These are phyloP conservation scores for Bocquillonia castaneifolia DNA, from an alignment of 441 rosid species.

Conservation along the genomic window DNA sequence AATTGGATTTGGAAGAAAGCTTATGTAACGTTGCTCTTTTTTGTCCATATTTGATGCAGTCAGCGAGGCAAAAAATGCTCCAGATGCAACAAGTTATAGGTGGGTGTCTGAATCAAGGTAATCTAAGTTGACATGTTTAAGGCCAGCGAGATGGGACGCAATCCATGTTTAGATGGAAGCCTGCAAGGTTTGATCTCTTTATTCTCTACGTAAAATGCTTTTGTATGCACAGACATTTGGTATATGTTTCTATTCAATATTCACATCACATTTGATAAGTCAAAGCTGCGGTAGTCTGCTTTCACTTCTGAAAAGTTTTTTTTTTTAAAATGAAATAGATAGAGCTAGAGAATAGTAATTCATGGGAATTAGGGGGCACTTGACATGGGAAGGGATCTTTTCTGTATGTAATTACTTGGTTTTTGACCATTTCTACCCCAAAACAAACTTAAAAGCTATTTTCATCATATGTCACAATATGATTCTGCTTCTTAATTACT, in stretches of 20 bases:
- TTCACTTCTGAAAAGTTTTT: too few species aligned
- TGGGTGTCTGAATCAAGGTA: conserved; percentile 41
- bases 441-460: neutral
- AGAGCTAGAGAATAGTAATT: neutral
- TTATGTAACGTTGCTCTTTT: conserved; percentile 1
- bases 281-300: too few species aligned
- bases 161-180: neutral
- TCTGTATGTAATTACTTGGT: neutral
- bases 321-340: neutral
- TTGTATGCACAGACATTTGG: neutral
- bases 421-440: neutral
- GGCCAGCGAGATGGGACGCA: neutral
- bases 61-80: conserved; percentile 46
- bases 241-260: too few species aligned
- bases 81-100: conserved; percentile 42
- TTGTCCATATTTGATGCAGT: conserved; percentile 35
- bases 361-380: neutral
- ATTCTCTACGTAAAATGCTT: neutral
- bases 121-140: conserved; percentile 27
- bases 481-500: neutral
- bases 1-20: neutral
- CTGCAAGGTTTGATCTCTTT: conserved; percentile 2
- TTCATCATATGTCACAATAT: neutral
- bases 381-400: neutral
- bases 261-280: too few species aligned